Evolutionary conservation across 352 stramenopile genomes (phyloP).

Genomic region (Thalassiosira ordinaria): DNA sequence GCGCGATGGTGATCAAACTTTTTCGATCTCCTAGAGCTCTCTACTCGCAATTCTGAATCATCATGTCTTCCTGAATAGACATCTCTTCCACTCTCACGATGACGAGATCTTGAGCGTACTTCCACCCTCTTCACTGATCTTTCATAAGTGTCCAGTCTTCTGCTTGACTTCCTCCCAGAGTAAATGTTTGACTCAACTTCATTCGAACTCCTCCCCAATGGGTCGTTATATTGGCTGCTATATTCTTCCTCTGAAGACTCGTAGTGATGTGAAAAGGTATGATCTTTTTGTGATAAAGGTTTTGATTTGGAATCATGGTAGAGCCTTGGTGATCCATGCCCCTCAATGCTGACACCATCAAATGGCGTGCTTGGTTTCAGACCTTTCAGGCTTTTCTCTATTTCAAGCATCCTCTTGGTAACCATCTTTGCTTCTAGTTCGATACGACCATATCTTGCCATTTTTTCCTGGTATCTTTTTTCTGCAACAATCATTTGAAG

Average conservation of each 20-base stretch:
- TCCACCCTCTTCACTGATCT: conserved; percentile 5
- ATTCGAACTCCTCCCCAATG: neutral
- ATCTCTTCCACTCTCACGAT: neutral
- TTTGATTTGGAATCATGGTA: conserved; percentile 27
- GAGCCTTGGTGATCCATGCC: conserved; percentile 14
- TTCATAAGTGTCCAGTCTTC: conserved; percentile 7
- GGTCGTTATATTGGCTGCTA: conserved; percentile 25
- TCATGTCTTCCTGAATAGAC: conserved; percentile 8
- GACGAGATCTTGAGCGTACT: conserved; percentile 22
- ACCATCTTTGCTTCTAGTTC: conserved; percentile 45
- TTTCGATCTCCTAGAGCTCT: conserved; percentile 16
- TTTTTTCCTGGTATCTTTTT: conserved; percentile 47
- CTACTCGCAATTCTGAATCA: conserved; percentile 21
- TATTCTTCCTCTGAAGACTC: conserved; percentile 32
- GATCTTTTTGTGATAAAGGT: conserved; percentile 21
- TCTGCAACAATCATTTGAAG: conserved; percentile 36
- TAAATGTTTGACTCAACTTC: conserved; percentile 1
- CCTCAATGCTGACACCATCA: conserved; percentile 16
- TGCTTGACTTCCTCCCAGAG: conserved; percentile 14
- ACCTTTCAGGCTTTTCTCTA: conserved; percentile 43
- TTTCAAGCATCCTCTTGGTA: conserved; percentile 38
- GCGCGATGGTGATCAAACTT: conserved; percentile 9
- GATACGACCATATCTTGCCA: conserved; percentile 41
- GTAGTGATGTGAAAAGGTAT: conserved; percentile 19
- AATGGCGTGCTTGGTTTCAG: conserved; percentile 13